Base-by-base conservation (phyloP, 164 flowering plant genomes). In the Houttuynia cordata region DNA sequence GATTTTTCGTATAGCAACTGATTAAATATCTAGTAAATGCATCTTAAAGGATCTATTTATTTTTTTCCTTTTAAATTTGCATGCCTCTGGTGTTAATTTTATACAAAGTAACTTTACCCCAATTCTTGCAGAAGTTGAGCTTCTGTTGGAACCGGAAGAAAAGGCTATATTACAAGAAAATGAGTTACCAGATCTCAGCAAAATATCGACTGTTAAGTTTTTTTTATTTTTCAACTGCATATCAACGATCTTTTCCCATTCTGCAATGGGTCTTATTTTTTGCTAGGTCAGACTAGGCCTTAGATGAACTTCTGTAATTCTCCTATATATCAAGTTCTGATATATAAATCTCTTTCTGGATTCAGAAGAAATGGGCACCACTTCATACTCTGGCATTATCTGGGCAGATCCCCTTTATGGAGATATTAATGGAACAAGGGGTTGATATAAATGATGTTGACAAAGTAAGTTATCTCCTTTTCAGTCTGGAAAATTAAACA, bases 351-450 rank as follows among this genome's bases (percentile, higher is more conserved):
- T 45, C 49, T 56, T 15, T 22, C 60, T 25, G 9, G 19, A 34
- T 25, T n/a, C 74, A 68, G 77, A 71, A 71, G 63, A 67, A 67
- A 88, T 93, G 98, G 97, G 77, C 61, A 51, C 80, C 80, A 68
- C 70, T 89, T 50, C 98, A 90, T 24, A 76, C 87, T 53, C 83
- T 90, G 59, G 90, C 87, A 19, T 71, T 86, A 56, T 79, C 96
- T 51, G 79, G 80, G 58, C 92, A 87, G 71, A 83, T 87, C 52
- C 70, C 57, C 45, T 78, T 58, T 66, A 81, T 93, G 85, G 98
- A 87, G 76, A 74, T 70, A 62, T 73, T 93, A 60, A 77, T 87
- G 59, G 87, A 75, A 53, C 59, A 71, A 41, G 97, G 92, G 19
- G 61, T 78, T 14, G 71, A 79, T 67, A 82, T 93, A 73, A 81